These are phyloP conservation scores for Hansenula sp. DNA, from an alignment of 1,139 yeast genomes.

Conservation along the genomic window DNA sequence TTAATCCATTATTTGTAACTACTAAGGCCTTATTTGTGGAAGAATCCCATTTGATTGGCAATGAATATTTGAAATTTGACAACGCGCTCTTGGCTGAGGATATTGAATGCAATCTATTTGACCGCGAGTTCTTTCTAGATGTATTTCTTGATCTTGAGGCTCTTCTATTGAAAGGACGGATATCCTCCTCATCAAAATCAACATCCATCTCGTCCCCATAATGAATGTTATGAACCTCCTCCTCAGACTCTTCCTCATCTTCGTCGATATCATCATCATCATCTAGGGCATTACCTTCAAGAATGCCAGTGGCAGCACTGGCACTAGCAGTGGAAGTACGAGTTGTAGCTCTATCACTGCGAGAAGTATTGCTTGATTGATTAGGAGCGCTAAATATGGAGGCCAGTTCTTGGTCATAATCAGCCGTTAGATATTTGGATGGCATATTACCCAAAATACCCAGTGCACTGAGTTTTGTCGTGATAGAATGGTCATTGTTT, in stretches of 20 bases:
- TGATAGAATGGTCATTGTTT: constrained; percentile 4
- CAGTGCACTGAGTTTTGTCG: constrained; percentile 12
- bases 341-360: background rate
- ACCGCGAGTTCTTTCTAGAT: constrained; percentile 8
- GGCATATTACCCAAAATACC: constrained; percentile 23
- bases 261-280: constrained; percentile 5
- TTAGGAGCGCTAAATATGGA: constrained; percentile 8
- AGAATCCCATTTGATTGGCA: constrained; percentile 34
- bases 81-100: constrained; percentile 19
- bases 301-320: constrained; percentile 11
- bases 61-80: constrained; percentile 25
- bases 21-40: constrained; percentile 27
- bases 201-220: constrained; percentile 6
- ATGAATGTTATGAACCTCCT: background rate
- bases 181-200: constrained; percentile 5
- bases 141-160: constrained; percentile 6
- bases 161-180: constrained; percentile 4
- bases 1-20: constrained; percentile 31
- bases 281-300: constrained; percentile 4
- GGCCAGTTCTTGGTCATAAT: constrained; percentile 10
- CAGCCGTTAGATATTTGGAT: constrained; percentile 10
- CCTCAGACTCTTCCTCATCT: background rate
- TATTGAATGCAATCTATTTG: background rate
- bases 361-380: background rate
- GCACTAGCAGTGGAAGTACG: background rate